Evolutionary conservation across 805 yeast genomes (phyloP).

Genomic region (Debaryomyces castellii): DNA sequence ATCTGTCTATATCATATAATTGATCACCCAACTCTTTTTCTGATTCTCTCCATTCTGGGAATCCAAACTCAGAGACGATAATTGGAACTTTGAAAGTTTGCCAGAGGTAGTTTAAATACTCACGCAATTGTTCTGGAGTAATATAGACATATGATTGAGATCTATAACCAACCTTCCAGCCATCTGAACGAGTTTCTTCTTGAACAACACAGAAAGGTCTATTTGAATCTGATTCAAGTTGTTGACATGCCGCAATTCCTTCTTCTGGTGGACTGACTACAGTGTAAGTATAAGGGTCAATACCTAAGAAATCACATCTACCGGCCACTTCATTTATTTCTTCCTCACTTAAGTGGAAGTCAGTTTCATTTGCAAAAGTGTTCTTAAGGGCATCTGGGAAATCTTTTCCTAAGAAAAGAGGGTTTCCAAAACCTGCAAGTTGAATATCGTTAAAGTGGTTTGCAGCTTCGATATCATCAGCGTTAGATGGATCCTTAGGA

Average conservation of each 20-base stretch:
- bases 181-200: conserved; percentile 10
- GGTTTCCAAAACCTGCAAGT: conserved; percentile 26
- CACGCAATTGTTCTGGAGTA: conserved; percentile 22
- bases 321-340: conserved; percentile 21
- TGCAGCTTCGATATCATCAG: conserved; percentile 24
- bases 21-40: conserved; percentile 23
- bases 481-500: conserved; percentile 21
- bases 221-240: conserved; percentile 14
- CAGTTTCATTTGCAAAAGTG: conserved; percentile 14
- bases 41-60: conserved; percentile 29
- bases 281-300: conserved; percentile 28
- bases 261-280: conserved; percentile 17
- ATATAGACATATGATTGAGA: conserved; percentile 21
- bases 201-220: conserved; percentile 26
- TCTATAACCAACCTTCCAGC: conserved; percentile 21
- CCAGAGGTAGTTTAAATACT: conserved; percentile 23
- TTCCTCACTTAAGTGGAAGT: conserved; percentile 18
- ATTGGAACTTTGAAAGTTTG: conserved; percentile 23
- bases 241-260: conserved; percentile 22
- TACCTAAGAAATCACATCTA: conserved; percentile 31
- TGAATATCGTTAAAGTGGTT: conserved; percentile 20
- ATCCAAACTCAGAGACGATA: conserved; percentile 33
- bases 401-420: conserved; percentile 28
- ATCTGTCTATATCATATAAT: conserved; percentile 24
- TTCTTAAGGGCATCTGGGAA: conserved; percentile 22